Percentiles rank a stretch among this genome's conserved stretches.
Conservation (phyloP, 495 filamentous ascomycete species). For the Neurospora sp. region DNA sequence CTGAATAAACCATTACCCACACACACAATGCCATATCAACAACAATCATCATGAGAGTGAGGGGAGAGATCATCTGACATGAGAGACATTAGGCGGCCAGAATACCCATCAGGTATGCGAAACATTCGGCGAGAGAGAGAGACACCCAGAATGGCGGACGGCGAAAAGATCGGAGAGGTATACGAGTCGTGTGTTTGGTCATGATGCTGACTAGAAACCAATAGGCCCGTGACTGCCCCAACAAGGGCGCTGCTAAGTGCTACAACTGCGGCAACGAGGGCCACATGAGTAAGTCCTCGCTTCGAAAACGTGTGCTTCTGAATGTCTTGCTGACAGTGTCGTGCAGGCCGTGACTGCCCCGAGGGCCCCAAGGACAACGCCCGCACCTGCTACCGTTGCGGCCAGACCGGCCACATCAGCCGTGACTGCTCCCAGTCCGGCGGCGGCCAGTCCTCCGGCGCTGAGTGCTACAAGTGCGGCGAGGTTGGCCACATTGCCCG, state of each 20-base stretch:
- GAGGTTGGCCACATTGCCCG: too few relatives aligned
- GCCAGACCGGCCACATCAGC: constrained; percentile 78
- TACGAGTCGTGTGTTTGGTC: constrained; percentile 1
- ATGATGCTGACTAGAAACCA: constrained; percentile 13
- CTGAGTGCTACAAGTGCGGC: too few relatives aligned
- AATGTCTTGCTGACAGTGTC: constrained; percentile 1
- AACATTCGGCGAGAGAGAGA: constrained; percentile 14
- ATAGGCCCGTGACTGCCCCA: constrained; percentile 88
- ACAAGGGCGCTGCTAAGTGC: constrained; percentile 85
- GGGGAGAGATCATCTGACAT: constrained; percentile 32
- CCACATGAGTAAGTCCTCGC: constrained; percentile 64
- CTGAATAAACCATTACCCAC: constrained; percentile 1
- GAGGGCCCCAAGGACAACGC: constrained; percentile 67
- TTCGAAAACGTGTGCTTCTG: neutral
- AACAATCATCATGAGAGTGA: constrained; percentile 7
- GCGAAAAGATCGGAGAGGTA: constrained; percentile 8
- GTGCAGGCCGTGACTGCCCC: constrained; percentile 78
- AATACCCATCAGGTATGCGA: constrained; percentile 41
- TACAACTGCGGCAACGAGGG: constrained; percentile 57
- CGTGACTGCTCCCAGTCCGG: constrained; percentile 70
- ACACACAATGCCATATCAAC: constrained; percentile 11
- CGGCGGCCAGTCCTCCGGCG: too few relatives aligned
- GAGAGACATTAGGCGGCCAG: constrained; percentile 37
- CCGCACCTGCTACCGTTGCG: constrained; percentile 93
- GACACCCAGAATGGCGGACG: neutral